Evolutionary conservation across 768 basidiomycete species (phyloP).

Genomic region (Amanita phalloides): DNA sequence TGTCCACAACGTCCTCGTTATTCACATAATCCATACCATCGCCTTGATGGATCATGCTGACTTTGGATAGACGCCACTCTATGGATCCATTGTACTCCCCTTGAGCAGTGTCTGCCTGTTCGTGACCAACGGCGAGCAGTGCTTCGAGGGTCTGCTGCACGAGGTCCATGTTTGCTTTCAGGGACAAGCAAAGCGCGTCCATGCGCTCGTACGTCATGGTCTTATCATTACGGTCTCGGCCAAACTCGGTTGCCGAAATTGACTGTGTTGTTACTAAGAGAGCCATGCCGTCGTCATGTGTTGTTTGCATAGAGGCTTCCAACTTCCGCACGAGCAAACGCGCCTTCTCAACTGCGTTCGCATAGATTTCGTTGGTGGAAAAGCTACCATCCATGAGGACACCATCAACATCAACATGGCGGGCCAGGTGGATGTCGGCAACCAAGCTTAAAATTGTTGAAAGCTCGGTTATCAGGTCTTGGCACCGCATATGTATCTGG

Average conservation of each 20-base stretch:
- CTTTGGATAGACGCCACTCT: slow-evolving; percentile 65
- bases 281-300: slow-evolving; percentile 61
- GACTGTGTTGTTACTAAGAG: slow-evolving; percentile 52
- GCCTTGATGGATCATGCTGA: slow-evolving; percentile 44
- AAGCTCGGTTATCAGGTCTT: slow-evolving; percentile 43
- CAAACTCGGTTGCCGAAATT: slow-evolving; percentile 27
- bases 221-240: slow-evolving; percentile 20
- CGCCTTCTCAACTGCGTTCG: slow-evolving; percentile 59
- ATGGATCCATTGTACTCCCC: slow-evolving; percentile 69
- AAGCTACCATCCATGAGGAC: slow-evolving; percentile 39
- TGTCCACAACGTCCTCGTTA: slow-evolving; percentile 43
- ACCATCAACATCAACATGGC: slow-evolving; percentile 76
- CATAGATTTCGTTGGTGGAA: slow-evolving; percentile 40
- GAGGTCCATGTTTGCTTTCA: slow-evolving; percentile 45
- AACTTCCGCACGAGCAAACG: slow-evolving; percentile 56
- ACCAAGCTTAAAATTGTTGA: slow-evolving; percentile 48
- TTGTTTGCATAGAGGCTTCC: slow-evolving; percentile 58
- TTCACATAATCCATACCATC: slow-evolving; percentile 22
- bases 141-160: slow-evolving; percentile 52
- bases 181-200: slow-evolving; percentile 36
- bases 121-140: slow-evolving; percentile 52
- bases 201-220: slow-evolving; percentile 32
- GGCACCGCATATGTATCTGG: slow-evolving; percentile 31
- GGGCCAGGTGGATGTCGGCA: slow-evolving; percentile 68
- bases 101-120: slow-evolving; percentile 60